Evolutionary conservation across 208 protist species (phyloP), one percentile per base, ranked within the genome.

Genomic region (Crithidia bombi): DNA sequence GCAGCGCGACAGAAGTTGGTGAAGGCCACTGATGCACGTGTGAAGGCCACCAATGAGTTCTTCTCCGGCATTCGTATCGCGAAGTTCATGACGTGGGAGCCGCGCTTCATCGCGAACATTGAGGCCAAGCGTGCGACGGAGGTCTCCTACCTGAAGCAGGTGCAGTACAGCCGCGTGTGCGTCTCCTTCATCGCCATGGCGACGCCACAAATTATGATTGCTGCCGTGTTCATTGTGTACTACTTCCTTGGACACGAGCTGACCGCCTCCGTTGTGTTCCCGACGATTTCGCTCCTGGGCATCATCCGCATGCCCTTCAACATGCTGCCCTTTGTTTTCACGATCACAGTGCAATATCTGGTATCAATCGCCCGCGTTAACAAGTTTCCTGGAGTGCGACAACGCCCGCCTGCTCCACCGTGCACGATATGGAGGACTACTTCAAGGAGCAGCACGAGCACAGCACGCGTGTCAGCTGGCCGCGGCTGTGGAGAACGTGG

Each of bases 31-130:
- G 96, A 98, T 71, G 47, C 77, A 14, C 87, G 96, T 57, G 73
- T 98, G 23, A 86, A 87, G 65, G 41, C 74, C 5, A 95, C 92
- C 14, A 96, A 90, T 62, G 94, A 98, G 71, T 61, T 97, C 11
- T 54, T 98, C 6, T 81, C 79, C 21, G 86, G 88, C 12, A 97
- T 98, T 17, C 79, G 90, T 50, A 82, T 98, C 14, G 84, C 97
- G 39, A 98, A 98, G 73, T 83, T 97, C 5, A 97, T 92, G 78
- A 83, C 79, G 4, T 98, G 93, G 91, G 94, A 98, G 67, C 62
- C 79, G 25, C 41, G 35, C 36, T 92, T 97, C 38, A 6, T 84
- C 5, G 30, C 57, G 2, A 12, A 35, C 11, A 79, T 97, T 54
- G 54, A 86, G 35, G 49, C 69, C n/a, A 65, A 78, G 5, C 69